phyloP scores from a whole-genome alignment of 179 eudicot genomes.

The Amaranthus tricolor region DNA sequence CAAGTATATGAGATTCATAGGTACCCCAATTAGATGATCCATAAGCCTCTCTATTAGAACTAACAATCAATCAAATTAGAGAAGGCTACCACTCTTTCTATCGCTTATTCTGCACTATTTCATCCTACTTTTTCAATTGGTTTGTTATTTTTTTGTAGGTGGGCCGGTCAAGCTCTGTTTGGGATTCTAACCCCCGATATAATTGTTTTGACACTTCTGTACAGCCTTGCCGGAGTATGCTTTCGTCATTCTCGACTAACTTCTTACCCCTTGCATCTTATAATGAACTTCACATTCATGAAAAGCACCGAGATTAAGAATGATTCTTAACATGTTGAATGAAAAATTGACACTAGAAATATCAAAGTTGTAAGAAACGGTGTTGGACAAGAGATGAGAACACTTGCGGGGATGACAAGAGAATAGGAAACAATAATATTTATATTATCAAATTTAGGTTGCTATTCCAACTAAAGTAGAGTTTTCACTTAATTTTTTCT shows the following conservation, averaged over 20 bases:
- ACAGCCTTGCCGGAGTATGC: constrained; percentile 92
- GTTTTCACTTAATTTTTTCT: background rate
- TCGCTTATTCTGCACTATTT: background rate
- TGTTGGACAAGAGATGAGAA: background rate
- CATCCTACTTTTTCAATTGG: background rate
- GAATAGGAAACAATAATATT: too few relatives aligned
- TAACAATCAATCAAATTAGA: background rate
- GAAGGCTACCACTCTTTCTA: background rate
- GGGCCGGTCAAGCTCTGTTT: constrained; percentile 99
- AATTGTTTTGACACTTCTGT: constrained; percentile 82
- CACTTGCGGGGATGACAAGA: too few relatives aligned
- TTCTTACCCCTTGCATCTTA: background rate
- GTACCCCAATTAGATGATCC: too few relatives aligned
- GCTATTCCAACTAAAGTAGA: background rate
- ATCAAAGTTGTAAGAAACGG: too few relatives aligned
- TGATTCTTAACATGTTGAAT: background rate
- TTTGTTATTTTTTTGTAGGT: constrained; percentile 48
- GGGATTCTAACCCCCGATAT: constrained; percentile 92
- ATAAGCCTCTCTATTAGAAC: too few relatives aligned
- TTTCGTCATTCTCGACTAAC: constrained; percentile 8
- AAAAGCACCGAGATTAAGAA: background rate
- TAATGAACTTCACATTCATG: background rate
- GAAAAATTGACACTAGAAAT: background rate
- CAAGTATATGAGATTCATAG: too few relatives aligned
- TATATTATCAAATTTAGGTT: background rate